Percentiles rank a stretch among this genome's conserved stretches.
phyloP scores from a whole-genome alignment of 805 yeast species.

The Candida succiphila region DNA sequence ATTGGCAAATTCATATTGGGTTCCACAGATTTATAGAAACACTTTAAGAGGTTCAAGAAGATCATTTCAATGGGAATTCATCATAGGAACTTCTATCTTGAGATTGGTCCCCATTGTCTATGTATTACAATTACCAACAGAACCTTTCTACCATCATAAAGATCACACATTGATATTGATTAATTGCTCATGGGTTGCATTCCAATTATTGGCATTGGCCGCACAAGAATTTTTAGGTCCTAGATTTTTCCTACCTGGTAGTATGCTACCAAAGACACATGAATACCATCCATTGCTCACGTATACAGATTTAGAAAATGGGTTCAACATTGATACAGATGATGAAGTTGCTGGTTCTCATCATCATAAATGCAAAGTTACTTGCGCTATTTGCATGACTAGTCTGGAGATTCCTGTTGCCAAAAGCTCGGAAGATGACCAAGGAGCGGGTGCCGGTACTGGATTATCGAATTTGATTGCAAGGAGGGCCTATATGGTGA shows the following conservation, averaged over 20 bases:
- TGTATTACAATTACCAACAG: slow-evolving; percentile 28
- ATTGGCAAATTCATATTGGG: slow-evolving; percentile 64
- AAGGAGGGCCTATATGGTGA: slow-evolving; percentile 57
- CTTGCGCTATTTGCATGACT: slow-evolving; percentile 88
- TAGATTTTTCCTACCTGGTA: slow-evolving; percentile 72
- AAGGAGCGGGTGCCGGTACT: slow-evolving; percentile 4
- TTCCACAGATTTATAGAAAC: slow-evolving; percentile 81
- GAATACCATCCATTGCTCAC: slow-evolving; percentile 68
- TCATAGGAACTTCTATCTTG: slow-evolving; percentile 55
- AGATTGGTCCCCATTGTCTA: slow-evolving; percentile 60
- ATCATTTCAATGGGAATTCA: slow-evolving; percentile 65
- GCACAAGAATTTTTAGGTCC: slow-evolving; percentile 68
- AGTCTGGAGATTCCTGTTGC: slow-evolving; percentile 51
- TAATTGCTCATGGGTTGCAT: slow-evolving; percentile 41
- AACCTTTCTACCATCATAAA: slow-evolving; percentile 63
- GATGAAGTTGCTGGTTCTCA: slow-evolving; percentile 18
- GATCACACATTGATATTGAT: slow-evolving; percentile 40
- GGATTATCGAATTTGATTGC: slow-evolving; percentile 13
- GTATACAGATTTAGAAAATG: slow-evolving; percentile 50
- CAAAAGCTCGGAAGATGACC: slow-evolving; percentile 2
- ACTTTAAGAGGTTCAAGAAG: slow-evolving; percentile 57
- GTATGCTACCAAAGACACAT: slow-evolving; percentile 69
- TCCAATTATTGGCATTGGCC: slow-evolving; percentile 50
- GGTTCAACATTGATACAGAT: slow-evolving; percentile 31
- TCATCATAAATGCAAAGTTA: slow-evolving; percentile 40